These are phyloP conservation scores for Fusarium sp. DNA, from an alignment of 2,329 filamentous ascomycete genomes.

Conservation along the genomic window DNA sequence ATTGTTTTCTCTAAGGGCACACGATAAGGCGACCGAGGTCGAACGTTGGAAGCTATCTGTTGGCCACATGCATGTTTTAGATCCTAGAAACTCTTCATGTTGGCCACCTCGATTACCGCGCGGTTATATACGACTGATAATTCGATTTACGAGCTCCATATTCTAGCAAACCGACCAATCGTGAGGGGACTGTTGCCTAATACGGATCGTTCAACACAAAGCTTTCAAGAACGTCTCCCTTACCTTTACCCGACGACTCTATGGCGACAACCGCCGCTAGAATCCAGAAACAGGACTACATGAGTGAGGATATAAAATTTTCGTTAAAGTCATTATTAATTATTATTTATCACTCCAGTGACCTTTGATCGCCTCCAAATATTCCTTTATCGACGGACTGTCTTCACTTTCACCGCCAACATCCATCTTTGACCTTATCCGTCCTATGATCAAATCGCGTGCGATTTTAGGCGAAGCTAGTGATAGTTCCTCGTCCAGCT, in stretches of 20 bases:
- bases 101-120: too few species aligned
- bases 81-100: too few species aligned
- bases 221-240: background rate
- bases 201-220: background rate
- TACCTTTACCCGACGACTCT: background rate
- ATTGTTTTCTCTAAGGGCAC: too few species aligned
- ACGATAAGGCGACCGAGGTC: too few species aligned
- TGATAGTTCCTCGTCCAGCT: conserved; percentile 43
- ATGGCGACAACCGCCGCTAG: too few species aligned
- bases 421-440: conserved; percentile 42
- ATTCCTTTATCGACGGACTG: conserved; percentile 42
- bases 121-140: too few species aligned
- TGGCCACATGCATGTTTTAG: too few species aligned
- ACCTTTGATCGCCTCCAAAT: conserved; percentile 36
- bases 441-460: conserved; percentile 40
- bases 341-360: conserved; percentile 19
- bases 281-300: too few species aligned
- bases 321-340: background rate
- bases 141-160: too few species aligned
- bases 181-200: background rate
- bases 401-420: conserved; percentile 38
- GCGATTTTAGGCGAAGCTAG: conserved; percentile 44
- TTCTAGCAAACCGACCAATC: background rate
- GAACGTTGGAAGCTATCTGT: too few species aligned
- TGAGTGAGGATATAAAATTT: too few species aligned